These are phyloP conservation scores for Emmonsiellopsis sp. DNA, from an alignment of 2,329 filamentous ascomycete genomes.

Conservation along the genomic window DNA sequence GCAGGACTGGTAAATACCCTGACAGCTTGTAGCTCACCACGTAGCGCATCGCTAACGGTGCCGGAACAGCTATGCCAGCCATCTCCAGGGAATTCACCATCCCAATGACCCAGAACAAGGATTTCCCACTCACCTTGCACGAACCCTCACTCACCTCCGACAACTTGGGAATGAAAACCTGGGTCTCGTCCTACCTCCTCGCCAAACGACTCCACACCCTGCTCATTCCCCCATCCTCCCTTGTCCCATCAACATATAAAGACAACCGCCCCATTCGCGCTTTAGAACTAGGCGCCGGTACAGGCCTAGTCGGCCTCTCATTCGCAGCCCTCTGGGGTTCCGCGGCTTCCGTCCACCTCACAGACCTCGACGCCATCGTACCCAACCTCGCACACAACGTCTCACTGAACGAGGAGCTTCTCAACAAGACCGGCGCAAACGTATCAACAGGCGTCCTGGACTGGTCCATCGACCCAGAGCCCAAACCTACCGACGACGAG, in stretches of 20 bases:
- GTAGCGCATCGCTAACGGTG: not conserved
- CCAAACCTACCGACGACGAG: conserved; percentile 19
- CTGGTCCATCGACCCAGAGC: conserved; percentile 46
- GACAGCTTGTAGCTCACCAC: conserved; percentile 10
- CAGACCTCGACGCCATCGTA: conserved; percentile 76
- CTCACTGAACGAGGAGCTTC: conserved; percentile 49
- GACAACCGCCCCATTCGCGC: conserved; percentile 27
- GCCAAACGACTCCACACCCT: conserved; percentile 55
- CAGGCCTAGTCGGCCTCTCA: conserved; percentile 80
- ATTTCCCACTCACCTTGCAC: conserved; percentile 61
- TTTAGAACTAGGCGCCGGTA: conserved; percentile 82
- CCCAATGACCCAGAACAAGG: conserved; percentile 32
- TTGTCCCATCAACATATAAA: conserved; percentile 20
- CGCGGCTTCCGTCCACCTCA: conserved; percentile 57
- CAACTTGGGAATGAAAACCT: conserved; percentile 86
- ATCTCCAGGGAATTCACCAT: conserved; percentile 55
- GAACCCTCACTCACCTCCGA: conserved; percentile 86
- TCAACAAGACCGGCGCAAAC: conserved; percentile 48
- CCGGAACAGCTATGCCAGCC: conserved; percentile 50
- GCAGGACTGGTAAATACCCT: conserved; percentile 51
- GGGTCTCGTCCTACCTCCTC: conserved; percentile 83
- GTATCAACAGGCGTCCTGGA: conserved; percentile 60
- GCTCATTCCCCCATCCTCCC: conserved; percentile 29
- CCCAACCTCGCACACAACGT: conserved; percentile 72
- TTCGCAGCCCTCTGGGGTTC: conserved; percentile 60